A percentile compares a stretch with the other conserved stretches of the same genome.
Conservation (phyloP, 2,329 filamentous ascomycete species). For the Colletotrichum spinosum region DNA sequence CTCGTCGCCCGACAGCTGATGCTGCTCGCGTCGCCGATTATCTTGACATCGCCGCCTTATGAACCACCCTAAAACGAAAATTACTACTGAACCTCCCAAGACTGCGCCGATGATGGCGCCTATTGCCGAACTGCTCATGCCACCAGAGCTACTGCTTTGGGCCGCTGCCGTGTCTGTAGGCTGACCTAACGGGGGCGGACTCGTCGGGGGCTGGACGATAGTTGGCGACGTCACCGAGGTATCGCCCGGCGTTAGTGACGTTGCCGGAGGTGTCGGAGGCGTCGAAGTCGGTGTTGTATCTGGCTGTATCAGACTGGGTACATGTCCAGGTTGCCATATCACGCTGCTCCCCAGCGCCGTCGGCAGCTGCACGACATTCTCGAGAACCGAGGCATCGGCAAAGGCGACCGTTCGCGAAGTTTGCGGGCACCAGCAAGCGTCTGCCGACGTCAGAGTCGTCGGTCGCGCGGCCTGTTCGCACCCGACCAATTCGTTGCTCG, state of each 20-base stretch:
- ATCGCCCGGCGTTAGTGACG: neutral
- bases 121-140: too few species aligned
- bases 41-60: too few species aligned
- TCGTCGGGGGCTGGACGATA: too few species aligned
- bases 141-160: too few species aligned
- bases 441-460: conserved; percentile 40
- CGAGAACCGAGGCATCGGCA: conserved; percentile 40
- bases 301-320: conserved; percentile 37
- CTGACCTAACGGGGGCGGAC: too few species aligned
- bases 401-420: conserved; percentile 43
- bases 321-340: conserved; percentile 41
- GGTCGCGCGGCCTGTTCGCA: conserved; percentile 44
- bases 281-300: conserved; percentile 2
- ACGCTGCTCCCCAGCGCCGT: conserved; percentile 42
- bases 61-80: too few species aligned
- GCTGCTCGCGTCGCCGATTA: too few species aligned
- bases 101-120: too few species aligned
- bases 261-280: neutral
- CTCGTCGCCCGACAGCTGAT: too few species aligned
- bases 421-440: conserved; percentile 45
- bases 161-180: too few species aligned
- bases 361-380: conserved; percentile 45
- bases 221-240: too few species aligned
- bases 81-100: too few species aligned
- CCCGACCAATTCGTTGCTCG: conserved; percentile 46